A percentile compares a stretch with the other conserved stretches of the same genome.
Conservation (phyloP, 208 protist genomes). For the Porcisia hertigi region DNA sequence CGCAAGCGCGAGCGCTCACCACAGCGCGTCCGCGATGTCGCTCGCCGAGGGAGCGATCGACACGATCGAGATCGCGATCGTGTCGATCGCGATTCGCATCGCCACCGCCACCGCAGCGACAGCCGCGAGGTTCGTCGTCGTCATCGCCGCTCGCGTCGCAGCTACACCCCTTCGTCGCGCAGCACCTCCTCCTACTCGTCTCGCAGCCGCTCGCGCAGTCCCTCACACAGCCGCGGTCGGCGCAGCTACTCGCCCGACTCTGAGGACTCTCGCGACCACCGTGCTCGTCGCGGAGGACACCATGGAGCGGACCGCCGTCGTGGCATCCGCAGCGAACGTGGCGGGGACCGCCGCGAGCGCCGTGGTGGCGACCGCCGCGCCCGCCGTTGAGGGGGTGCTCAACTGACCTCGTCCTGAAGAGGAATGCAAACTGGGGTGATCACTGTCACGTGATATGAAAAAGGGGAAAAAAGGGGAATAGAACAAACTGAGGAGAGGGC, state of each 20-base stretch:
- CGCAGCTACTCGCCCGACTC: slow-evolving; percentile 28
- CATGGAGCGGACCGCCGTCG: slow-evolving; percentile 15
- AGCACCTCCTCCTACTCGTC: slow-evolving; percentile 16
- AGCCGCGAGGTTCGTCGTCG: slow-evolving; percentile 24
- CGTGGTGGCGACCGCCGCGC: slow-evolving; percentile 25
- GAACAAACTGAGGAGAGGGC: not conserved
- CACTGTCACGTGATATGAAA: not conserved
- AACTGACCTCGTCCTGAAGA: not conserved
- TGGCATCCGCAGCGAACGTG: slow-evolving; percentile 10
- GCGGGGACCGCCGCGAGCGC: slow-evolving; percentile 17
- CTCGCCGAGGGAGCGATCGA: slow-evolving; percentile 2
- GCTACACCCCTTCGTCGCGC: slow-evolving; percentile 21
- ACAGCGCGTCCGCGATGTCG: slow-evolving; percentile 11
- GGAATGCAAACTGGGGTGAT: not conserved
- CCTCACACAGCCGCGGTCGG: slow-evolving; percentile 24
- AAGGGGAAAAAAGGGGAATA: not conserved
- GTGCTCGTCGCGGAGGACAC: slow-evolving; percentile 8
- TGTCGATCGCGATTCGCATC: not conserved
- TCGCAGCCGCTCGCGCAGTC: slow-evolving; percentile 22
- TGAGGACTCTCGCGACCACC: slow-evolving; percentile 25
- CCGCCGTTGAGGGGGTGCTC: not conserved
- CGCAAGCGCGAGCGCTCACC: slow-evolving; percentile 31
- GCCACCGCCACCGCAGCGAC: slow-evolving; percentile 23
- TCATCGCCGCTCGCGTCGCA: slow-evolving; percentile 37
- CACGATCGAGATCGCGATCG: not conserved